Evolutionary conservation across 805 yeast genomes (phyloP).

Genomic region (Candida tallmaniae): DNA sequence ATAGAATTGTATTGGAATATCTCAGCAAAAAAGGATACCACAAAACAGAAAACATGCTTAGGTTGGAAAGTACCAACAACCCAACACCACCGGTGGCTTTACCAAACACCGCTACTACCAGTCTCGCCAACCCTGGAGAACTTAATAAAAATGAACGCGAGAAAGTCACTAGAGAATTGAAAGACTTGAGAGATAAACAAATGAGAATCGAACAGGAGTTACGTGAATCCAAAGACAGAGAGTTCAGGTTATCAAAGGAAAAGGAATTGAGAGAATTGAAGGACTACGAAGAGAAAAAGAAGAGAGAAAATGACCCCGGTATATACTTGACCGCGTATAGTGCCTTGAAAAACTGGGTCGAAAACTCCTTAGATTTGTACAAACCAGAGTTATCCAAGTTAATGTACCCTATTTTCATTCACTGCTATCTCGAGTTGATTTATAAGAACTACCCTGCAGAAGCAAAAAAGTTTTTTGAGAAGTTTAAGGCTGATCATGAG

Average conservation of each 20-base stretch:
- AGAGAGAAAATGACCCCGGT: conserved; percentile 57
- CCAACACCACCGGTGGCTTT: conserved; percentile 49
- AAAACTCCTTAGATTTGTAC: conserved; percentile 84
- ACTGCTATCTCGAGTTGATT: conserved; percentile 76
- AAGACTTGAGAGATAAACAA: conserved; percentile 33
- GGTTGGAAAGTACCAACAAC: conserved; percentile 74
- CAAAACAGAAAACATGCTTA: conserved; percentile 87
- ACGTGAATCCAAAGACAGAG: conserved; percentile 36
- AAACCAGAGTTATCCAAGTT: conserved; percentile 81
- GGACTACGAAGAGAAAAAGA: conserved; percentile 41
- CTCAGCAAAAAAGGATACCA: conserved; percentile 91
- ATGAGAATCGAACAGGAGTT: conserved; percentile 32
- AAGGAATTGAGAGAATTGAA: conserved; percentile 33
- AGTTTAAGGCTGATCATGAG: conserved; percentile 67
- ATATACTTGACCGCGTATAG: conserved; percentile 76
- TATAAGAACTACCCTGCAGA: conserved; percentile 53
- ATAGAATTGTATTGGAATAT: conserved; percentile 88
- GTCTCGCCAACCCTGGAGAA: conserved; percentile 31
- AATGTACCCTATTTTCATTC: conserved; percentile 89
- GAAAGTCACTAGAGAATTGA: conserved; percentile 25
- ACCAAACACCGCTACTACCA: conserved; percentile 41
- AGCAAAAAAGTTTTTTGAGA: conserved; percentile 74
- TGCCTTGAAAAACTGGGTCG: conserved; percentile 83
- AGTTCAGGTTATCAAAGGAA: conserved; percentile 33
- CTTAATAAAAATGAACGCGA: conserved; percentile 25